Base-by-base conservation (phyloP, 2,329 filamentous ascomycete species). In the Pezicula neosporulosa region DNA sequence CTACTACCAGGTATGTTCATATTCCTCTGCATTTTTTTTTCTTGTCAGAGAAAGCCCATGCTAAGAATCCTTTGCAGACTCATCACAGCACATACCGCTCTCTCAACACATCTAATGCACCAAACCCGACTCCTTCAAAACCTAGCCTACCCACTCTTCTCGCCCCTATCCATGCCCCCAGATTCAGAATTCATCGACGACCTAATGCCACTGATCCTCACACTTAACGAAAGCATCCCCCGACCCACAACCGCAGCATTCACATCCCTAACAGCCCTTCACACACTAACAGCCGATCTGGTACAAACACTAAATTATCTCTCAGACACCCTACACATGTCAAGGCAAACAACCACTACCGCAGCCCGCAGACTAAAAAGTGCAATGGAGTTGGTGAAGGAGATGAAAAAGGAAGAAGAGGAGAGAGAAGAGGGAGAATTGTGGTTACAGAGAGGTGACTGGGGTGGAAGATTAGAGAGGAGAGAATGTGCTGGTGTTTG, bases 291-390 rank as follows among this genome's bases (percentile, higher is more conserved):
- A 0, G 75, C 81, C 24, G 87, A 91, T 55, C 74, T 93, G 27
- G 82, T 93, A 8, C 82, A 90, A 62, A 89, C 90, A 6, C 80
- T 99, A 44, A 90, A 90, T 60, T 87, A 90, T 59, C 77, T 99
- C 4, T 90, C 89, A 6, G 94, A 99, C 67, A 92, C 90, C 3
- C 77, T 99, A 33, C 93, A 97, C 70, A 96, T 97, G 86, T 91
- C 88, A 30, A 85, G 90, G 12, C 93, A 97, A 70, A 88, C 89
- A 1, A 94, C 90, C 0, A 87, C 85, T 3, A 87, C 87, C 9
- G 94, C 93, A 2, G 85, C 87, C 2, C 78, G 94, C 50, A 82
- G 90, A 42, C 74, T 99, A 47, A 86, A 87, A 60, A 89, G 84
- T 35, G 91, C 90, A 6, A 89, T 87, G 61, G 92, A 96, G 66